Evolutionary conservation across 139 green algal genomes (phyloP), one percentile per base, ranked within the genome.

Genomic region (Micromonas commoda): DNA sequence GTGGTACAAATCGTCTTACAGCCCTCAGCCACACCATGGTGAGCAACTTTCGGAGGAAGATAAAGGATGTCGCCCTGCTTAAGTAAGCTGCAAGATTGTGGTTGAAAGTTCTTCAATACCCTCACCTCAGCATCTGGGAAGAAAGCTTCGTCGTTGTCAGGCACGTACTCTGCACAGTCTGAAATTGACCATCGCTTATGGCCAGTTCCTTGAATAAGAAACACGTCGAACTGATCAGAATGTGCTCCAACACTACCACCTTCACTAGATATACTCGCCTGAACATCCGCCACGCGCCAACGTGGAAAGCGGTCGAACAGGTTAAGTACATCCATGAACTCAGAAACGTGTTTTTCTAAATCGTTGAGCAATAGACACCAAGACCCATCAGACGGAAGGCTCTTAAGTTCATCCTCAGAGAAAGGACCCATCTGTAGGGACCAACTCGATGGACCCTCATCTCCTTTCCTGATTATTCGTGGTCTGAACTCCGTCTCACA

Each of bases 201-300:
- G 31, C 68, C 68, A 23, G 34, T 26, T 3, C 37, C 68, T 39
- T 75, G 68, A 63, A 75, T 38, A 39, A 75, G 29, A 75, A 75
- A 75, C 23, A 75, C 68, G 23, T 75, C 68, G 29, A 75, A 75
- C n/a, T 75, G 37, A 75, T 75, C 68, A 13, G 68, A 64, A 32
- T 75, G 68, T n/a, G 68, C 21, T 32, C 68, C 68, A 20, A 75
- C 68, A 6, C 68, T 39, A 2, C 68, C 68, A 37, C 38, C 68
- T 13, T 75, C 37, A 2, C 37, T n/a, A 32, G 68, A 75, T 28
- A 75, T n/a, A 32, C 37, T 63, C 9, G 68, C 68, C 29, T 75
- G 68, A 39, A 75, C 53, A 26, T 75, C 68, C 23, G 68, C 26
- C 3, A 75, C 29, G 21, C 68, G 37, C 68, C 68, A 75, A 0